These are phyloP conservation scores for Rhododendron henanense DNA, from an alignment of 148 eudicot species.

Conservation along the genomic window DNA sequence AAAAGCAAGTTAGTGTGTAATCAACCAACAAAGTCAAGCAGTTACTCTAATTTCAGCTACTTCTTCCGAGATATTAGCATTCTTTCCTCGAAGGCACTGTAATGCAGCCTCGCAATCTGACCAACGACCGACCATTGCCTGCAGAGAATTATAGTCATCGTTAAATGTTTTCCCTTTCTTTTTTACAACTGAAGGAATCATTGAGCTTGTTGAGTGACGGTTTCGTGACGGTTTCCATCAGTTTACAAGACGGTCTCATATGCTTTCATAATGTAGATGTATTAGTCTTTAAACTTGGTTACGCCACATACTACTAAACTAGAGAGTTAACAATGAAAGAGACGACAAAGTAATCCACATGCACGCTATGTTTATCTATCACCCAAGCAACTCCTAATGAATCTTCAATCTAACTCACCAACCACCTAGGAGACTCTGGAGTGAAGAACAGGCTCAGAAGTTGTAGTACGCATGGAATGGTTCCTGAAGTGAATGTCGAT, in stretches of 20 bases:
- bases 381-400: background rate
- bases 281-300: background rate
- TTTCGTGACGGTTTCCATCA: background rate
- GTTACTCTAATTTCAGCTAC: constrained; percentile 57
- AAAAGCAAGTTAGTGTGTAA: background rate
- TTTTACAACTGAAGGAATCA: background rate
- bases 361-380: background rate
- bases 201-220: background rate
- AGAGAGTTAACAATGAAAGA: background rate
- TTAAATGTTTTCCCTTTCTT: background rate
- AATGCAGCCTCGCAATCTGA: constrained; percentile 50
- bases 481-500: constrained; percentile 37
- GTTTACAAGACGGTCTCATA: background rate
- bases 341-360: background rate
- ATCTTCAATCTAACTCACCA: constrained; percentile 36
- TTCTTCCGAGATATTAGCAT: constrained; percentile 46
- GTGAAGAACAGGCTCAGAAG: constrained; percentile 54
- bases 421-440: constrained; percentile 86
- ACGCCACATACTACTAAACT: background rate
- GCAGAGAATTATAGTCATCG: constrained; percentile 11
- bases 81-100: constrained; percentile 45
- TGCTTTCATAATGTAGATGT: background rate
- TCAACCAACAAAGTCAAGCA: background rate
- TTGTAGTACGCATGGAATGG: constrained; percentile 50
- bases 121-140: constrained; percentile 55